Conservation (phyloP, 768 basidiomycete genomes). For the Amanita thiersii region DNA sequence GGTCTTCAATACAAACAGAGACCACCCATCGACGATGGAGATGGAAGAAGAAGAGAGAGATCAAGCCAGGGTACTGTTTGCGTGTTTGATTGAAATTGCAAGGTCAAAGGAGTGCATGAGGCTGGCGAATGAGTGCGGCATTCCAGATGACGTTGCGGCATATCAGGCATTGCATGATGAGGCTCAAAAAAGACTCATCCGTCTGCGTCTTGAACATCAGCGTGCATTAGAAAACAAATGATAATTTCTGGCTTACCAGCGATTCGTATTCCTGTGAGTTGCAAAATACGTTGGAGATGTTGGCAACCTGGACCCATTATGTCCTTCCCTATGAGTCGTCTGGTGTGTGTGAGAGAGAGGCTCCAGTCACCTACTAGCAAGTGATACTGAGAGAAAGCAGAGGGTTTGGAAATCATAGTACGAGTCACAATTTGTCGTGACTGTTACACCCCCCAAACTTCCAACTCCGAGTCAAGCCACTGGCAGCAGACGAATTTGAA, state of each 20-base stretch:
- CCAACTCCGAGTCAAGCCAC: no score
- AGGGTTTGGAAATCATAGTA: no score
- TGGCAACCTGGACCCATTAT: no score
- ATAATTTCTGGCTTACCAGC: not conserved
- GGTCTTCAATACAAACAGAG: slow-evolving; percentile 15
- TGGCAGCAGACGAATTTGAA: no score
- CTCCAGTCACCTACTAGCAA: no score
- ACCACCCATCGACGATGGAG: slow-evolving; percentile 19
- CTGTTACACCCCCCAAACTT: no score
- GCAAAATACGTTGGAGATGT: not conserved
- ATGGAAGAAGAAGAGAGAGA: slow-evolving; percentile 13
- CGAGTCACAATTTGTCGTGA: no score
- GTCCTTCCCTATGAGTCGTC: no score
- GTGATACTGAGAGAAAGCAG: no score
- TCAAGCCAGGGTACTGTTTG: slow-evolving; percentile 12
- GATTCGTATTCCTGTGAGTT: no score
- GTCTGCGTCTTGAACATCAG: not conserved
- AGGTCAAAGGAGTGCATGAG: slow-evolving; percentile 14
- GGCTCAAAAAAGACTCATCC: slow-evolving; percentile 7
- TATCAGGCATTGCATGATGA: slow-evolving; percentile 11
- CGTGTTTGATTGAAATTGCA: slow-evolving; percentile 13
- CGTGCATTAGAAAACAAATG: not conserved
- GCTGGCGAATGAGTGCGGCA: slow-evolving; percentile 12
- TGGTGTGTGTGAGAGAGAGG: no score
- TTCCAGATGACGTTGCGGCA: slow-evolving; percentile 10